Base-by-base conservation (phyloP, 2,329 filamentous ascomycete genomes). In the Teratosphaeria destructans region DNA sequence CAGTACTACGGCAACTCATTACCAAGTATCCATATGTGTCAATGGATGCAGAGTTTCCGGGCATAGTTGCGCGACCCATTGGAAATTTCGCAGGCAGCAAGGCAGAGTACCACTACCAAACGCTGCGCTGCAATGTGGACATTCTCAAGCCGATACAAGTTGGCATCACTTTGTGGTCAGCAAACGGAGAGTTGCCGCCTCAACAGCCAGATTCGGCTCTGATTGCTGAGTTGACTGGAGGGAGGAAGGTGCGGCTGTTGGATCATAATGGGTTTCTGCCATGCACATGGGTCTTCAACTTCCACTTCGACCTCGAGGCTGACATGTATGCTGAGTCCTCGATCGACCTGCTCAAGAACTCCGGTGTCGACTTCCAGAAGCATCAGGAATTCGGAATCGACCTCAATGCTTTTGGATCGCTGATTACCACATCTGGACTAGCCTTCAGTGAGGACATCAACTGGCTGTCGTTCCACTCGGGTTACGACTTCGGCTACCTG, bases 21-120 rank as follows among this genome's bases (percentile, higher is more conserved):
- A 89, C 95, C 63, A 89, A 88, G 69, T 97, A 95, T 74, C 90
- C 91, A 52, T 97, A 95, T 72, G 93, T 99, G 75, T 93, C 92
- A 68, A 97, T 99, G 94, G 94, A 99, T 73, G 96, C 94, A 27
- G 93, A 97, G 73, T 99, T 99, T 68, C 94, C 94, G n/a, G 94
- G 94, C 60, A 91, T 99, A 57, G 93, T 99, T 57, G 90, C 93
- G 29, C 85, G 94, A 66, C 94, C 94, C 1, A 97, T 99, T 81
- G 94, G 94, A 55, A 85, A 88, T 59, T 99, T 99, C 74, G 85
- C 88, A 61, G 70, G 71, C 47, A 94, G 89, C 61, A 97, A 96
- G 77, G 94, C 91, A 65, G 93, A 96, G 69, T 99, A 99, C 72
- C 94, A 99, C 73, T 99, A 99, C 76, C 94, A 99, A 79, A 97